phyloP scores from a whole-genome alignment of 495 filamentous ascomycete species.

The Cryomyces minteri region DNA sequence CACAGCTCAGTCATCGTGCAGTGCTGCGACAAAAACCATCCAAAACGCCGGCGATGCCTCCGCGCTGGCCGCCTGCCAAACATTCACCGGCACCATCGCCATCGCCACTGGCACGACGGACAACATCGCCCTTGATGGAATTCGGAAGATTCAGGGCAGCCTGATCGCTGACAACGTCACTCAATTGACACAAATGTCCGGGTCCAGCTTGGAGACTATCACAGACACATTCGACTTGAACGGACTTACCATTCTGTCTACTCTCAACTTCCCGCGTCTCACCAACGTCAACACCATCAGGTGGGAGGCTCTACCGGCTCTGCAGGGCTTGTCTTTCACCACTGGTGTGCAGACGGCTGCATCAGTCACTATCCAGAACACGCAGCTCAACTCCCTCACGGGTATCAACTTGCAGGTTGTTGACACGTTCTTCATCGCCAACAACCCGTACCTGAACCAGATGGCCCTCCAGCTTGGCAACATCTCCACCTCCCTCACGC shows the following conservation, averaged over 20 bases:
- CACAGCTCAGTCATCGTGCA: slow-evolving; percentile 2
- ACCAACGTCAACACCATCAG: slow-evolving; percentile 41
- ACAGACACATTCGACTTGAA: slow-evolving; percentile 46
- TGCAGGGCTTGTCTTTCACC: slow-evolving; percentile 49
- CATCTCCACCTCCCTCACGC: slow-evolving; percentile 40
- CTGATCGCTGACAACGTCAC: slow-evolving; percentile 40
- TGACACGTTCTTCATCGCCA: slow-evolving; percentile 26
- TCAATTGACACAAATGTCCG: slow-evolving; percentile 35
- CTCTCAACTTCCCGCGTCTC: slow-evolving; percentile 44
- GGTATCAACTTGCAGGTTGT: slow-evolving; percentile 63
- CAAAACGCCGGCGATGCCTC: slow-evolving; percentile 54
- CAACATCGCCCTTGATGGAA: slow-evolving; percentile 33
- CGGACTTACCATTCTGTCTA: slow-evolving; percentile 43
- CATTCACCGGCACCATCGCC: slow-evolving; percentile 49
- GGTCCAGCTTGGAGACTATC: slow-evolving; percentile 29
- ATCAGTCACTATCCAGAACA: slow-evolving; percentile 62
- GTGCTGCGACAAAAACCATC: slow-evolving; percentile 34
- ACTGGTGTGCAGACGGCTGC: slow-evolving; percentile 31
- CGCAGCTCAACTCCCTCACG: slow-evolving; percentile 49
- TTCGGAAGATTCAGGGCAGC: slow-evolving; percentile 47
- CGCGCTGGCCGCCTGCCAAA: slow-evolving; percentile 43
- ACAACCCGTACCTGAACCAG: slow-evolving; percentile 20
- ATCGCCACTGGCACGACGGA: slow-evolving; percentile 35
- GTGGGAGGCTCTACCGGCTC: slow-evolving; percentile 53
- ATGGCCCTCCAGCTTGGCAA: slow-evolving; percentile 41